Percentiles rank a stretch among this genome's conserved stretches.
These are phyloP conservation scores for Backusella luteola DNA, from an alignment of 192 early-diverging fungal species.

Conservation along the genomic window DNA sequence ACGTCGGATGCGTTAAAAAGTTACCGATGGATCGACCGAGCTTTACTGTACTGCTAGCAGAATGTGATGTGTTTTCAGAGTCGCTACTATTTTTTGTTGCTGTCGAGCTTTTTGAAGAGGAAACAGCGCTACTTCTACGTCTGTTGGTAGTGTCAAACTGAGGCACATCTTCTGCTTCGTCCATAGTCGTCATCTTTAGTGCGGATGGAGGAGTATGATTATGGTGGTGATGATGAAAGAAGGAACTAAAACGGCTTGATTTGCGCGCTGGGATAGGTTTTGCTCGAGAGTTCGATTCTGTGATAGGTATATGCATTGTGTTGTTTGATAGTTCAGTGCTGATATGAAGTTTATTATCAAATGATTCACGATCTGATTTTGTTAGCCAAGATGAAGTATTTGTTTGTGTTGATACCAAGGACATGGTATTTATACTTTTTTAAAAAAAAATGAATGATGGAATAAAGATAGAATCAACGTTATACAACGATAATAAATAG, in stretches of 20 bases:
- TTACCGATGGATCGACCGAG: constrained; percentile 2
- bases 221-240: not conserved
- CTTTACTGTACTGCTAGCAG: not conserved
- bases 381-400: not conserved
- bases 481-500: not conserved
- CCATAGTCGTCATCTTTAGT: constrained; percentile 7
- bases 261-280: not conserved
- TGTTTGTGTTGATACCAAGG: not conserved
- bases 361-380: not conserved
- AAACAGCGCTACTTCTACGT: not conserved
- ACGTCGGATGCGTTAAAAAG: not conserved
- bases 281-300: not conserved
- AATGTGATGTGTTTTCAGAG: not conserved
- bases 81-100: not conserved
- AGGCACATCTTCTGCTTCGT: not conserved
- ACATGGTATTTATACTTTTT: not conserved
- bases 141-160: not conserved
- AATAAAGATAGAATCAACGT: not conserved
- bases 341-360: not conserved
- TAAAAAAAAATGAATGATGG: not conserved
- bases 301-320: not conserved
- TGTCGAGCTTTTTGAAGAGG: not conserved
- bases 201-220: not conserved
- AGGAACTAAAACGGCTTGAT: not conserved
- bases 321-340: not conserved